Base-by-base conservation (phyloP, 2,329 filamentous ascomycete species). In the Pyricularia grisea region DNA sequence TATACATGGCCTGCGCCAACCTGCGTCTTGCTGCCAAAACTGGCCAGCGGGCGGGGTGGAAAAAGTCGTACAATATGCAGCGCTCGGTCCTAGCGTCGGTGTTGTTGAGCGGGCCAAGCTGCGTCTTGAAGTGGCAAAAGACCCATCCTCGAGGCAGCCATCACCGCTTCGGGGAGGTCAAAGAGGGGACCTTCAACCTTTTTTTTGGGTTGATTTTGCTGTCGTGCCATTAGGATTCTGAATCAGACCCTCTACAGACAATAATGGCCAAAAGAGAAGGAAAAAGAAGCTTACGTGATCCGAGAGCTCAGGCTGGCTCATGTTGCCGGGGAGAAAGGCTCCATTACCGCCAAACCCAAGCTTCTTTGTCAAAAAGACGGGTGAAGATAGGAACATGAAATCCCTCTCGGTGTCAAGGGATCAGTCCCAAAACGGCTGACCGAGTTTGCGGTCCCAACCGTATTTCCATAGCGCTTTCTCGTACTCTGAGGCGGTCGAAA, bases 261-360 rank as follows among this genome's bases (percentile, higher is more conserved):
- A 33, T 9, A 33, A 33, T 3, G 28, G 28, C 28, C 28, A 36
- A 14, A 36, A 36, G 33, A 36, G 2, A 36, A 36, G 4, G 12
- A 14, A 36, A 17, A n/a, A 50, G 6, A 50, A 33, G n/a, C 31
- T 66, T 20, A 30, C 42, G 42, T 50, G 42, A 50, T 17, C 42
- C 20, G 42, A 17, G 7, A 42, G 64, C 25, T 23, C 27, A 33
- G 64, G 31, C 10, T 31, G 12, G 10, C 27, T 25, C 1, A 42
- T n/a, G 20, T 33, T 36, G 31, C 36, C 64, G 14, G 64, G 64
- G 66, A 55, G 27, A 31, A 50, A 50, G 4, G 27, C 66, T 36
- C 66, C 66, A 50, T 67, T 67, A 42, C 66, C 66, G 25, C 66
- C 66, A 28, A 67, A 67, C n/a, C 66, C 66, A 23, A 27, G 28